A percentile compares a stretch with the other conserved stretches of the same genome.
These are phyloP conservation scores for Tarenaya hassleriana DNA, from an alignment of 345 rosid genomes.

Conservation along the genomic window DNA sequence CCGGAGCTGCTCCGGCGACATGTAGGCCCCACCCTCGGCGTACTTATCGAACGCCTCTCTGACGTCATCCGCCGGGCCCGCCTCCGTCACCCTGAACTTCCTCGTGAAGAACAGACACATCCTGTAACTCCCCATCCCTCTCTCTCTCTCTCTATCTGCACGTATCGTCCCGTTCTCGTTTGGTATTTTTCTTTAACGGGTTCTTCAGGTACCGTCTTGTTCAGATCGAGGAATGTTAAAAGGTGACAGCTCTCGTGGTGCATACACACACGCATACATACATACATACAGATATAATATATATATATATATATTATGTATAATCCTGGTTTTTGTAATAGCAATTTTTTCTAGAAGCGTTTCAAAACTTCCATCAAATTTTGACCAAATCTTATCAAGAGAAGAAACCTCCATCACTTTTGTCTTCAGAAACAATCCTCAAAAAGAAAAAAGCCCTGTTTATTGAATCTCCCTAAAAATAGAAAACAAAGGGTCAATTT, in stretches of 20 bases:
- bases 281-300: no score
- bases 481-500: no score
- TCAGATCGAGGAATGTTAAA: constrained; percentile 28
- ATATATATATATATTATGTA: no score
- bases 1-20: constrained; percentile 65
- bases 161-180: no score
- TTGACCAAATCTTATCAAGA: no score
- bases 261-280: neutral
- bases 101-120: constrained; percentile 64
- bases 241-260: constrained; percentile 14
- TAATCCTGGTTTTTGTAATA: no score
- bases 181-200: neutral
- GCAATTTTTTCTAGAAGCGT: no score
- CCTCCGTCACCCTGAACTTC: constrained; percentile 57
- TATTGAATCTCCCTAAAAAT: no score
- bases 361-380: no score
- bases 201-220: neutral
- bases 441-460: no score
- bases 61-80: constrained; percentile 62
- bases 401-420: no score
- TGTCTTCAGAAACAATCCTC: no score
- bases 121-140: constrained; percentile 57
- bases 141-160: neutral
- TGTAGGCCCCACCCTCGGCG: constrained; percentile 44
- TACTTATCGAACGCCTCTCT: constrained; percentile 46